Conservation (phyloP, 2,329 filamentous ascomycete species). For the Pestalotiopsis sp. region DNA sequence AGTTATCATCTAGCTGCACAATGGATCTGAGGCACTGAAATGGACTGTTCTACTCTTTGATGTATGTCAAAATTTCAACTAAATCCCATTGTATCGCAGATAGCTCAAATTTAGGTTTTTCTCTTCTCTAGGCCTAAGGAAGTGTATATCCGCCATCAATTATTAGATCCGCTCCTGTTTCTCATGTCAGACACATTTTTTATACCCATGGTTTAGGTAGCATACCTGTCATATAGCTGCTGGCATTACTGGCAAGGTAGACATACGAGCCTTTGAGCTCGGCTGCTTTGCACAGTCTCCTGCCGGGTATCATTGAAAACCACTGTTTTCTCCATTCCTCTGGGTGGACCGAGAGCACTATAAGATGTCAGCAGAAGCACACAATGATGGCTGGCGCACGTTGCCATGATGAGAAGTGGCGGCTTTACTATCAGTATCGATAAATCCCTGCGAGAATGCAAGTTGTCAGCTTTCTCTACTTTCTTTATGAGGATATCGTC, state of each 20-base stretch:
- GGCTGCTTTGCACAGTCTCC: constrained; percentile 31
- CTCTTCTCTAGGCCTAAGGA: constrained; percentile 19
- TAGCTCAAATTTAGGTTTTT: too few species aligned
- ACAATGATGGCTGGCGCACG: not conserved
- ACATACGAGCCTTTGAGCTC: constrained; percentile 40
- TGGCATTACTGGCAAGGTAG: constrained; percentile 40
- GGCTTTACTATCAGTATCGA: constrained; percentile 32
- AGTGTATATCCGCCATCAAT: constrained; percentile 33
- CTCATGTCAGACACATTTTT: constrained; percentile 6
- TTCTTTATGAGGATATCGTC: too few species aligned
- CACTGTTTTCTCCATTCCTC: constrained; percentile 29
- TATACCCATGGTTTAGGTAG: not conserved
- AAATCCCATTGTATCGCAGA: too few species aligned
- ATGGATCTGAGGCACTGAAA: too few species aligned
- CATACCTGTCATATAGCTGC: constrained; percentile 42
- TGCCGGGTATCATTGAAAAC: constrained; percentile 32
- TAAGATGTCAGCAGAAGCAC: not conserved
- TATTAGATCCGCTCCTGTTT: constrained; percentile 26
- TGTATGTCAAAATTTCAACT: too few species aligned
- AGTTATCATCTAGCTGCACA: too few species aligned
- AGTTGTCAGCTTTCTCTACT: not conserved
- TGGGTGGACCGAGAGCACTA: constrained; percentile 34
- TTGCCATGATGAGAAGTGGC: not conserved
- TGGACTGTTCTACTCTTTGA: too few species aligned
- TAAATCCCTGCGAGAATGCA: constrained; percentile 27